These are phyloP conservation scores for Piper longum DNA, from an alignment of 164 flowering plant species.

Conservation along the genomic window DNA sequence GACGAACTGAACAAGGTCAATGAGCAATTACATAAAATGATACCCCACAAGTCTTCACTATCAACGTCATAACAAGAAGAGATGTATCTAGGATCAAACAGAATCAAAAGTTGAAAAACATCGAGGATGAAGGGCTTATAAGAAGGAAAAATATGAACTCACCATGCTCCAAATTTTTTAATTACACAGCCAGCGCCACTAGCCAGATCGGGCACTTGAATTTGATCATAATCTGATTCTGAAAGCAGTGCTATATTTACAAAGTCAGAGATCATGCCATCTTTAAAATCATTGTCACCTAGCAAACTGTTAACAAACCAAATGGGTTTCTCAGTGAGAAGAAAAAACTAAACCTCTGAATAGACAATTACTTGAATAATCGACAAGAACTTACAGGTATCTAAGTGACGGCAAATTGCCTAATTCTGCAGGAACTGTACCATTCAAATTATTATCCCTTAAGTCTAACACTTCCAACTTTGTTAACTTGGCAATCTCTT, in stretches of 20 bases:
- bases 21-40: neutral
- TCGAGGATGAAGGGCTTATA: neutral
- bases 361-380: too few relatives aligned
- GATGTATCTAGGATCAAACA: neutral
- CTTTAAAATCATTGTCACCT: constrained; percentile 53
- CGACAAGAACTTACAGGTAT: constrained; percentile 41
- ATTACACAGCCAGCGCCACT: constrained; percentile 6
- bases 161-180: constrained; percentile 63
- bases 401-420: constrained; percentile 40
- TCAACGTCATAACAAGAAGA: neutral
- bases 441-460: constrained; percentile 54
- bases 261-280: constrained; percentile 32
- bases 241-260: constrained; percentile 29
- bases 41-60: neutral
- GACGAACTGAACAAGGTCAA: too few relatives aligned
- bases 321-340: neutral
- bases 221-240: constrained; percentile 39
- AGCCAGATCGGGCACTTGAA: constrained; percentile 18
- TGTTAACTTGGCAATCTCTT: constrained; percentile 38
- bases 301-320: constrained; percentile 40
- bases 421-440: constrained; percentile 59
- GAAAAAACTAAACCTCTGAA: too few relatives aligned
- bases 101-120: too few relatives aligned
- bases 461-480: constrained; percentile 57
- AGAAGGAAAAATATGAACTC: constrained; percentile 9